Conservation (phyloP, 1,284 basidiomycete genomes). For the Coniferiporia weirii region DNA sequence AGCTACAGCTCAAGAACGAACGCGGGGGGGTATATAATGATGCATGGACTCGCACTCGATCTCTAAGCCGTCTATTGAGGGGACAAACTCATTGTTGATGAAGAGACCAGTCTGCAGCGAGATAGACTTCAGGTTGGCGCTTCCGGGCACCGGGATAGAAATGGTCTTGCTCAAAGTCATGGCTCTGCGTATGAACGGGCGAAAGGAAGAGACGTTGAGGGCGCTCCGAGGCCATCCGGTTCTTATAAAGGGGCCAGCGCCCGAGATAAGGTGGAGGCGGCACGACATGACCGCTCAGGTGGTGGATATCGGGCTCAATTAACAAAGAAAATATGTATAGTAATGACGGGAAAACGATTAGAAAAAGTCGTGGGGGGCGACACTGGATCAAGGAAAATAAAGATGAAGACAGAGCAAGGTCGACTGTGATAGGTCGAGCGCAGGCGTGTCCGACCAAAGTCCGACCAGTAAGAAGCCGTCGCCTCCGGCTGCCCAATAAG, state of each 20-base stretch:
- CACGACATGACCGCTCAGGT: not conserved
- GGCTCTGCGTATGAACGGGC: constrained; percentile 6
- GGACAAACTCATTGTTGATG: constrained; percentile 85
- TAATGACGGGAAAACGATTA: not conserved
- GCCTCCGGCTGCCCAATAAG: too few relatives aligned
- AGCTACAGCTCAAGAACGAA: not conserved
- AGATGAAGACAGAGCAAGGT: not conserved
- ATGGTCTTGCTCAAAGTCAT: constrained; percentile 12
- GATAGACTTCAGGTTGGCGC: constrained; percentile 41
- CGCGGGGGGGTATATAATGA: not conserved
- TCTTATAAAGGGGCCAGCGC: not conserved
- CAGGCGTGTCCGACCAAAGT: not conserved
- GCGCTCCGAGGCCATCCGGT: not conserved
- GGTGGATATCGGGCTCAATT: too few relatives aligned
- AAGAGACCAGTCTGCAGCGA: constrained; percentile 79
- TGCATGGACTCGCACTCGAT: constrained; percentile 46
- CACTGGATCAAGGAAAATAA: too few relatives aligned
- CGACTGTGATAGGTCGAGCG: not conserved
- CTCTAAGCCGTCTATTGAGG: constrained; percentile 50
- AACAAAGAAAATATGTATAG: not conserved
- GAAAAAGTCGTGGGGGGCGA: too few relatives aligned
- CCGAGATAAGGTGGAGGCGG: constrained; percentile 1
- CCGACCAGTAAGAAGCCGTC: too few relatives aligned
- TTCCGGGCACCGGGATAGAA: constrained; percentile 18
- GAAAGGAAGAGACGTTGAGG: constrained; percentile 7